These are phyloP conservation scores for Podospora conica DNA, from an alignment of 495 filamentous ascomycete genomes.

Conservation along the genomic window DNA sequence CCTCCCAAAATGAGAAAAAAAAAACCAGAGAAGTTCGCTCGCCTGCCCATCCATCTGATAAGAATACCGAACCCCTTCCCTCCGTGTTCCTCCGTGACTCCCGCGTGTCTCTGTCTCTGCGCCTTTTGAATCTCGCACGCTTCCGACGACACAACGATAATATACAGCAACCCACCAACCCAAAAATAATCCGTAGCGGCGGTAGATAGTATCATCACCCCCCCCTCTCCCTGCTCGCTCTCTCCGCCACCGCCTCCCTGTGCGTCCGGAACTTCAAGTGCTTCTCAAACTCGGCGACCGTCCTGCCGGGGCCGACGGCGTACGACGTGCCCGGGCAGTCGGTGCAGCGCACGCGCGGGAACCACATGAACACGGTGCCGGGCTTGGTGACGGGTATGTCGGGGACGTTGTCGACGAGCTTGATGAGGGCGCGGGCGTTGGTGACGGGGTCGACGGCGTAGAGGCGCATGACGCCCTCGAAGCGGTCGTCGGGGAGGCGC, in stretches of 20 bases:
- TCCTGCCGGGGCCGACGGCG: constrained; percentile 74
- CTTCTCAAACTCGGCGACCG: constrained; percentile 83
- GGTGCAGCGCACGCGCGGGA: constrained; percentile 80
- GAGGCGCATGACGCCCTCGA: constrained; percentile 85
- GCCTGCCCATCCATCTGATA: too few species aligned
- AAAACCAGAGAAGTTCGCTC: too few species aligned
- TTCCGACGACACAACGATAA: background rate
- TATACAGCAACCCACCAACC: background rate
- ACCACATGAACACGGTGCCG: constrained; percentile 62
- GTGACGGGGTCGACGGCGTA: constrained; percentile 65
- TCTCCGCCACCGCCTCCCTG: constrained; percentile 56
- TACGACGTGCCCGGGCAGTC: constrained; percentile 95
- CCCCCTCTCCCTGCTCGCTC: background rate
- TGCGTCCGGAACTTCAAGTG: constrained; percentile 79
- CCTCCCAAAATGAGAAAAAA: too few species aligned
- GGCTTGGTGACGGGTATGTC: constrained; percentile 11
- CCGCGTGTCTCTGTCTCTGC: too few species aligned
- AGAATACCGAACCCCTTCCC: too few species aligned
- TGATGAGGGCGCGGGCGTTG: constrained; percentile 45
- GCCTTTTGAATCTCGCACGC: too few species aligned
- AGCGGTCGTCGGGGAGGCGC: constrained; percentile 67
- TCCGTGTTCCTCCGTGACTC: too few species aligned
- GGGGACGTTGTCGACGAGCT: constrained; percentile 42
- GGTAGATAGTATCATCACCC: background rate
- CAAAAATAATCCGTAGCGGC: too few species aligned